Percentiles rank a stretch among this genome's conserved stretches.
These are phyloP conservation scores for Silene conica DNA, from an alignment of 148 eudicot genomes.

Conservation along the genomic window DNA sequence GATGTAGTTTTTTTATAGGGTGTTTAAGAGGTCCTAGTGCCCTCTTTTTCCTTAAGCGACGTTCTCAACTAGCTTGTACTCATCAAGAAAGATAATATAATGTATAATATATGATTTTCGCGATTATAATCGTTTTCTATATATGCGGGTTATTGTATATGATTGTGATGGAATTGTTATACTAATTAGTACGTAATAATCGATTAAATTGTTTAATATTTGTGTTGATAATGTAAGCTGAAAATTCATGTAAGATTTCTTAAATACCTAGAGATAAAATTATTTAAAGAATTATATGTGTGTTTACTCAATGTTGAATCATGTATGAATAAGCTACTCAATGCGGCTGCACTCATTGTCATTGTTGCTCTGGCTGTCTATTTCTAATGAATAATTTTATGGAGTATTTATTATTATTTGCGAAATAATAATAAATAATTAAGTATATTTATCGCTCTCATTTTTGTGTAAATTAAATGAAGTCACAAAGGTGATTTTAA, in stretches of 20 bases:
- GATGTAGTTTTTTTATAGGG: neutral
- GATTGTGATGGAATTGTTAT: neutral
- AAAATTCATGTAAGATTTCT: neutral
- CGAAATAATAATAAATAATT: no score
- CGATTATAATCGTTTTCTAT: neutral
- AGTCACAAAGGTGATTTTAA: no score
- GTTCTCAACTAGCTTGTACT: slow-evolving; percentile 1
- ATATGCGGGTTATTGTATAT: neutral
- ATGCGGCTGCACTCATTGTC: slow-evolving; percentile 12
- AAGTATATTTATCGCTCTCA: no score
- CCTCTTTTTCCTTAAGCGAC: neutral
- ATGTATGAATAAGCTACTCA: slow-evolving; percentile 8
- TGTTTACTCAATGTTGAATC: neutral
- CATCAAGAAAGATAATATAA: slow-evolving; percentile 9
- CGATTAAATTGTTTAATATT: neutral
- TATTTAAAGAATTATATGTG: neutral
- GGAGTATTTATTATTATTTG: neutral
- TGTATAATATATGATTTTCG: neutral
- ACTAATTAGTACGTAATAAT: no score
- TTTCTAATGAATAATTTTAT: neutral
- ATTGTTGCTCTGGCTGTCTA: neutral
- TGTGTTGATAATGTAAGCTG: slow-evolving; percentile 1
- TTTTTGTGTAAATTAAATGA: no score
- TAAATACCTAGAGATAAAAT: neutral
- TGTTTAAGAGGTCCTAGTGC: neutral